Evolutionary conservation across 2,329 filamentous ascomycete species (phyloP).

Genomic region (Fusarium setosum): DNA sequence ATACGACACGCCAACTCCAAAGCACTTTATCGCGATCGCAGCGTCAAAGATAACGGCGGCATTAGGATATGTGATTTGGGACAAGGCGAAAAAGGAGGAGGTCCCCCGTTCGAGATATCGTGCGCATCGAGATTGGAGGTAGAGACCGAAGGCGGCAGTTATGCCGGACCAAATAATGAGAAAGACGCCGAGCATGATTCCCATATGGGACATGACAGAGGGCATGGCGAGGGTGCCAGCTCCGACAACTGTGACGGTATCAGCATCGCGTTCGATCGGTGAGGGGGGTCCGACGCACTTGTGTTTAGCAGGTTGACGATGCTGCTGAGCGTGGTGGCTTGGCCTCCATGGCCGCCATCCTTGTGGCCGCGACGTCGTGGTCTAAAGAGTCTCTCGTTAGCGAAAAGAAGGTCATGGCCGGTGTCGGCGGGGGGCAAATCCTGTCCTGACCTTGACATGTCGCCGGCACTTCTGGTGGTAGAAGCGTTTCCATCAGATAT

Average conservation of each 20-base stretch:
- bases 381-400: constrained; percentile 48
- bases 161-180: constrained; percentile 93
- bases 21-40: constrained; percentile 97
- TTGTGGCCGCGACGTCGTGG: constrained; percentile 74
- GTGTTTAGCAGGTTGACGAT: constrained; percentile 97
- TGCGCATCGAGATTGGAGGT: constrained; percentile 92
- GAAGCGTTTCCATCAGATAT: constrained; percentile 61
- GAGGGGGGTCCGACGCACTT: constrained; percentile 65
- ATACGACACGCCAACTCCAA: constrained; percentile 96
- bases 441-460: constrained; percentile 61
- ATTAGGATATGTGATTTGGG: constrained; percentile 96
- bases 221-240: constrained; percentile 96
- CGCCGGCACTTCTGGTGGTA: constrained; percentile 53
- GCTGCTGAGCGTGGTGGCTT: constrained; percentile 90
- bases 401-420: constrained; percentile 5
- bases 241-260: constrained; percentile 76
- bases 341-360: constrained; percentile 73
- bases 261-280: constrained; percentile 25
- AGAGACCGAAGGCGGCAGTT: constrained; percentile 91
- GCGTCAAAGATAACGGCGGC: constrained; percentile 95
- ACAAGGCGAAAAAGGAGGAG: constrained; percentile 95
- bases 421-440: constrained; percentile 13
- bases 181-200: constrained; percentile 84
- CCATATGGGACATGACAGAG: constrained; percentile 95
- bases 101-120: constrained; percentile 90